Conservation (phyloP, 139 green algal genomes). For the Eudorina sp. region DNA sequence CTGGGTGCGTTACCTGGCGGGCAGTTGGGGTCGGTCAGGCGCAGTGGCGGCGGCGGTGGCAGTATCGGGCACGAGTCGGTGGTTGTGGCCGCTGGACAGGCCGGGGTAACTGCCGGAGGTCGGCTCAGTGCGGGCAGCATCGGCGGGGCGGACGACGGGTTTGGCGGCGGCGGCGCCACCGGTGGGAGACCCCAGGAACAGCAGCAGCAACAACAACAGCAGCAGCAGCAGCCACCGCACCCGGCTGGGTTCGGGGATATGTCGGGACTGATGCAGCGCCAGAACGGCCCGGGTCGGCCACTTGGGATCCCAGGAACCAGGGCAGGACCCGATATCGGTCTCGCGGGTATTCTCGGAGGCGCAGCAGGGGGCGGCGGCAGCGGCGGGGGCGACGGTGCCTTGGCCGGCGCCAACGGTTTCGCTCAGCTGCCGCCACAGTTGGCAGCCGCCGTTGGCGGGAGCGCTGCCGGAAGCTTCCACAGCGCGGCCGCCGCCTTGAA, state of each 20-base stretch:
- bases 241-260: background rate
- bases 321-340: background rate
- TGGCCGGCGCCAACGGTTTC: background rate
- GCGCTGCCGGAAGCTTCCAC: background rate
- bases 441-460: background rate
- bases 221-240: background rate
- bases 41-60: background rate
- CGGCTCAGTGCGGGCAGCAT: too few relatives aligned
- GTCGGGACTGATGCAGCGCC: background rate
- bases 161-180: background rate
- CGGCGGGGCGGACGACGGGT: background rate
- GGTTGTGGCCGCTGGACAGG: too few relatives aligned
- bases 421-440: background rate
- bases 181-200: background rate
- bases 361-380: background rate
- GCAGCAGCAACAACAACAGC: background rate
- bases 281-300: background rate
- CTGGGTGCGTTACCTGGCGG: too few relatives aligned
- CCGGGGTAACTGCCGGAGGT: too few relatives aligned
- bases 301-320: background rate
- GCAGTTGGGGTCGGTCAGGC: background rate
- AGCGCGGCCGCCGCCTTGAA: background rate
- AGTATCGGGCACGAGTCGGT: too few relatives aligned
- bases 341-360: background rate
- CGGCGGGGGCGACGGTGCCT: background rate